These are phyloP conservation scores for Rhynchospora pubera DNA, from an alignment of 176 grass and related monocot species.

Conservation along the genomic window DNA sequence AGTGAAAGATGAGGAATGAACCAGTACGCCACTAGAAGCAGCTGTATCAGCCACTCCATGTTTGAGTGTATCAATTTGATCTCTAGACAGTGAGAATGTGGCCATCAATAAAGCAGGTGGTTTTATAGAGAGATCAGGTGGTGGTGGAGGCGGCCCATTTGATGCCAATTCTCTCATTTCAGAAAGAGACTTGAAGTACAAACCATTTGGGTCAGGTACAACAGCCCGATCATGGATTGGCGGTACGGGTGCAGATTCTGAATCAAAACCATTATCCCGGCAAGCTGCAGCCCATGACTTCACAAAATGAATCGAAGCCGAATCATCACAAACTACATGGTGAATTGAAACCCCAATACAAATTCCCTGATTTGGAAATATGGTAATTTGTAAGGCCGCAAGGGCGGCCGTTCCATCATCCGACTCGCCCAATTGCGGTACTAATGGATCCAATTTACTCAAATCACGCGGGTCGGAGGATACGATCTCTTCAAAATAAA, in stretches of 20 bases:
- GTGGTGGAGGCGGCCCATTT: background rate
- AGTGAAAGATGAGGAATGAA: constrained; percentile 25
- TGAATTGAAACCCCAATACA: constrained; percentile 24
- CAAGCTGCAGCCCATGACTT: constrained; percentile 41
- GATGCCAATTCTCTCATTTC: constrained; percentile 30
- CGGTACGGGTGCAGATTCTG: background rate
- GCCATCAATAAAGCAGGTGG: background rate
- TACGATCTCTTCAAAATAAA: constrained; percentile 21
- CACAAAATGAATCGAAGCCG: constrained; percentile 31
- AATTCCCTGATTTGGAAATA: constrained; percentile 23
- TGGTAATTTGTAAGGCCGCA: constrained; percentile 25
- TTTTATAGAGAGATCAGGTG: background rate
- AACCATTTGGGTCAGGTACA: constrained; percentile 32
- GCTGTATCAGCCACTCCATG: constrained; percentile 2
- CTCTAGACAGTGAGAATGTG: constrained; percentile 26
- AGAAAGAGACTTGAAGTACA: constrained; percentile 31
- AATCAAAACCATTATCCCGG: background rate
- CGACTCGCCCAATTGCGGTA: constrained; percentile 1
- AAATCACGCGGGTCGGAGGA: constrained; percentile 7
- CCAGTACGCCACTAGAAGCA: background rate
- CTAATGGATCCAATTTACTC: background rate
- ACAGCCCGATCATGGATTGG: constrained; percentile 3
- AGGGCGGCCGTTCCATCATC: background rate
- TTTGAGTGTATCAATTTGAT: constrained; percentile 31
- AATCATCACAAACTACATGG: constrained; percentile 28